Percentiles rank a stretch among this genome's conserved stretches.
These are phyloP conservation scores for Tagetes patula DNA, from an alignment of 129 eudicot genomes.

Conservation along the genomic window DNA sequence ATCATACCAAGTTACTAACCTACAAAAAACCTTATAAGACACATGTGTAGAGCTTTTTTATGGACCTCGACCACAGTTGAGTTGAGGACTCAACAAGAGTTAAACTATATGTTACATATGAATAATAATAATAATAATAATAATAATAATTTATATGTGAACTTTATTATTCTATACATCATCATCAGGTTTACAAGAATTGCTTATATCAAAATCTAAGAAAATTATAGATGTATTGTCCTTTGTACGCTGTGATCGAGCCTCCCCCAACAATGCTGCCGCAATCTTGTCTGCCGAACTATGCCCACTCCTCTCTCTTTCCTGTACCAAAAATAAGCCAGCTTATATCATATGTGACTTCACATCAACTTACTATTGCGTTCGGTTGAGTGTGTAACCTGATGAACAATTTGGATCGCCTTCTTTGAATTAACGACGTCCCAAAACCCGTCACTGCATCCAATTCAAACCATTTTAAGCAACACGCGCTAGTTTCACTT, in stretches of 20 bases:
- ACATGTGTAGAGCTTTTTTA: too few species aligned
- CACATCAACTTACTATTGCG: neutral
- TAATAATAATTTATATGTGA: constrained; percentile 20
- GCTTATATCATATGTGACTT: constrained; percentile 7
- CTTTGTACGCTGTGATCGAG: constrained; percentile 84
- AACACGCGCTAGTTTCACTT: neutral
- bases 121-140: neutral
- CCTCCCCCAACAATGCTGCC: constrained; percentile 68
- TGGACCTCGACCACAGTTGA: too few species aligned
- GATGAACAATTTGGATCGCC: constrained; percentile 81
- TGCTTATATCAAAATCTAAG: constrained; percentile 60
- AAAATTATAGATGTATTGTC: constrained; percentile 90
- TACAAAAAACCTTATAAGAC: too few species aligned
- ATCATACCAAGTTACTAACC: too few species aligned
- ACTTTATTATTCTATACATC: constrained; percentile 25
- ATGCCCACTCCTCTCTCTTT: constrained; percentile 50
- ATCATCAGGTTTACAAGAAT: constrained; percentile 22
- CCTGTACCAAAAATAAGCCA: constrained; percentile 31
- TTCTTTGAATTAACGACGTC: constrained; percentile 80
- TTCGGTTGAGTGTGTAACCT: constrained; percentile 38
- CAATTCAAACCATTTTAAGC: constrained; percentile 3
- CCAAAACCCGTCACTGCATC: constrained; percentile 96
- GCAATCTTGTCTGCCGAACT: constrained; percentile 73
- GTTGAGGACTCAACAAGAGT: neutral
- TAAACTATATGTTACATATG: constrained; percentile 20